Evolutionary conservation across 441 rosid species (phyloP).

Genomic region (California macrophylla): DNA sequence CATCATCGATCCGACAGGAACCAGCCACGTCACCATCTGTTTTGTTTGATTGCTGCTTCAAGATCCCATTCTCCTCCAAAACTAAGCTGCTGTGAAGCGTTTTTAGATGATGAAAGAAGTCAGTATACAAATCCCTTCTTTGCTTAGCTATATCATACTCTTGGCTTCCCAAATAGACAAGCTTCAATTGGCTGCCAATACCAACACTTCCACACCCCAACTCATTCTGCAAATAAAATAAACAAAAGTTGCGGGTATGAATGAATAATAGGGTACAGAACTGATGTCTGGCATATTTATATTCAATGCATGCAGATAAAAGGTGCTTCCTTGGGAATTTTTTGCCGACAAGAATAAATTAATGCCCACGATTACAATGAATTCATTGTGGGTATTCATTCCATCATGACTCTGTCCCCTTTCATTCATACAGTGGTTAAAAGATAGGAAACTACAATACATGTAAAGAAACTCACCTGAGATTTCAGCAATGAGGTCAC

Average conservation of each 20-base stretch:
- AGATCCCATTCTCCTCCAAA: slow-evolving; percentile 22
- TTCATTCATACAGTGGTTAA: neutral
- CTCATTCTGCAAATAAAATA: slow-evolving; percentile 17
- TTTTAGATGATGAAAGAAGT: slow-evolving; percentile 29
- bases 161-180: slow-evolving; percentile 30
- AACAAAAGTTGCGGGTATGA: neutral
- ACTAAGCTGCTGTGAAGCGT: slow-evolving; percentile 25
- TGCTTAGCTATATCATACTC: slow-evolving; percentile 31
- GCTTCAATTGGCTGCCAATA: slow-evolving; percentile 19
- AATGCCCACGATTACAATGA: neutral
- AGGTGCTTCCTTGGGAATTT: neutral
- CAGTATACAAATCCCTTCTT: slow-evolving; percentile 27
- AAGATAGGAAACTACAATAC: neutral
- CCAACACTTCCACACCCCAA: neutral
- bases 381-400: neutral
- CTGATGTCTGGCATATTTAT: neutral
- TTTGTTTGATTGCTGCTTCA: neutral
- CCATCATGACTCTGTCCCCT: too few species aligned
- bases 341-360: too few species aligned
- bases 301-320: neutral
- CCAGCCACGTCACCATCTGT: too few species aligned
- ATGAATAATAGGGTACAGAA: too few species aligned
- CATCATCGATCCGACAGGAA: too few species aligned
- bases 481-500: slow-evolving; percentile 18
- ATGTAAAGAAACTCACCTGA: slow-evolving; percentile 18